Base-by-base conservation (phyloP, 2,329 filamentous ascomycete species). In the Endocalyx cinctus region DNA sequence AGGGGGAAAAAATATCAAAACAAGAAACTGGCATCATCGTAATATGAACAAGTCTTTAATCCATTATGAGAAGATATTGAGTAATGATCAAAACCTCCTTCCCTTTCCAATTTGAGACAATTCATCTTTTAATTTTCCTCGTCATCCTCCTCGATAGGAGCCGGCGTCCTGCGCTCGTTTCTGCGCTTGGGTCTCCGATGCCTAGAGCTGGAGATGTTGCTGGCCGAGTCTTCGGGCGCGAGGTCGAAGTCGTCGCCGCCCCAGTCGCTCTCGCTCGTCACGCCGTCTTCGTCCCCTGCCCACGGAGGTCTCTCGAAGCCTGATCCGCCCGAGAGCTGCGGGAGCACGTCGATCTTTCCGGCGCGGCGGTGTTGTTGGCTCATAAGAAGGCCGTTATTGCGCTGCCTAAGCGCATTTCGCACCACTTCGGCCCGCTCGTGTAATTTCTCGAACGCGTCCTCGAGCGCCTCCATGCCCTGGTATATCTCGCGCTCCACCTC, bases 401-500 rank as follows among this genome's bases (percentile, higher is more conserved):
- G 84, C 55, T 92, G 84, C 5, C 89, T 82, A 5, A 97, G 70
- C 1, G 82, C 77, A 15, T 77, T 80, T 5, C 90, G 81, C 12
- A 96, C 85, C 13, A 71, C 61, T 62, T 96, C 88, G 2, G 90
- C 90, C 51, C 82, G 83, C 46, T 79, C 75, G 55, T 97, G 90
- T n/a, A 97, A 70, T 17, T 78, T 79, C 63, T 97, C 90, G 49
- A 97, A 96, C 0, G 89, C 88, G 54, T 96, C 87, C 60, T 97
- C 90, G 16, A 97, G 74, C 0, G 80, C 81, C 62, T 97, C 90
- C 90, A 97, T 97, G 41, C 89, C 87, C 20, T 79, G 74, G 62
- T 90, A 96, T 37, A 97, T 94, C 52, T 95, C 87, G 6, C 88
- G 79, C 61, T 97, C 90, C 25, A 96, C 81, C 61, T 96, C 90